phyloP scores from a whole-genome alignment of 2,329 filamentous ascomycete genomes.

The Pseudocercospora vitis region DNA sequence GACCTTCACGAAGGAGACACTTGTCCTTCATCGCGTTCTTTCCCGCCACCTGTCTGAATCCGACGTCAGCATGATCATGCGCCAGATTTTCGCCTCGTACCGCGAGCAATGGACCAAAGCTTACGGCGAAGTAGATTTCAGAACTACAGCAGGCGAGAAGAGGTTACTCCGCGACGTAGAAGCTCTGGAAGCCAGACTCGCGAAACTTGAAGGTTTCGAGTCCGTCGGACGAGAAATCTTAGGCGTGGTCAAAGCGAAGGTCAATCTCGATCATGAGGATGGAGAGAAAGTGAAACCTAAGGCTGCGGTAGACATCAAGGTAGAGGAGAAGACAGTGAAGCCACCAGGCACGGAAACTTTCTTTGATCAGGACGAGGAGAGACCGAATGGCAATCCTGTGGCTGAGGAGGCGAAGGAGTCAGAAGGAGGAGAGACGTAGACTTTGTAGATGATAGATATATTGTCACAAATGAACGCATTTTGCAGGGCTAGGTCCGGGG shows the following conservation, averaged over 20 bases:
- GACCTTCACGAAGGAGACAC: constrained; percentile 80
- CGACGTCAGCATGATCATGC: constrained; percentile 79
- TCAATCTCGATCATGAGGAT: constrained; percentile 18
- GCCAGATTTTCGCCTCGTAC: constrained; percentile 79
- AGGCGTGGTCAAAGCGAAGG: constrained; percentile 53
- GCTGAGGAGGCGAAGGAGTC: constrained; percentile 1
- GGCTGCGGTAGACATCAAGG: constrained; percentile 8
- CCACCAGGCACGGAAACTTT: constrained; percentile 4
- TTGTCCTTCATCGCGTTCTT: constrained; percentile 78
- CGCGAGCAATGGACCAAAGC: constrained; percentile 74
- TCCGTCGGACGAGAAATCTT: constrained; percentile 54
- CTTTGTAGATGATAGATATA: constrained; percentile 2
- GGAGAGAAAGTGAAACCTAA: constrained; percentile 2
- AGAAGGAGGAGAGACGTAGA: neutral
- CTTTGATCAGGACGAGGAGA: constrained; percentile 15
- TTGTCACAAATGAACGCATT: neutral
- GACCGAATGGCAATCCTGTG: constrained; percentile 2
- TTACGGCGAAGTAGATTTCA: constrained; percentile 64
- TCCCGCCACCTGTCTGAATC: constrained; percentile 76
- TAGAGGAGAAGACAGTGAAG: constrained; percentile 7
- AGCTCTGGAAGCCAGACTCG: constrained; percentile 67
- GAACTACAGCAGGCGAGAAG: constrained; percentile 66
- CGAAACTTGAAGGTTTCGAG: constrained; percentile 75
- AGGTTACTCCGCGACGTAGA: constrained; percentile 80
- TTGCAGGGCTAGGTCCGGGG: neutral